Evolutionary conservation across 495 filamentous ascomycete species (phyloP), one percentile per base, ranked within the genome.

Genomic region (Penicillium steckii): DNA sequence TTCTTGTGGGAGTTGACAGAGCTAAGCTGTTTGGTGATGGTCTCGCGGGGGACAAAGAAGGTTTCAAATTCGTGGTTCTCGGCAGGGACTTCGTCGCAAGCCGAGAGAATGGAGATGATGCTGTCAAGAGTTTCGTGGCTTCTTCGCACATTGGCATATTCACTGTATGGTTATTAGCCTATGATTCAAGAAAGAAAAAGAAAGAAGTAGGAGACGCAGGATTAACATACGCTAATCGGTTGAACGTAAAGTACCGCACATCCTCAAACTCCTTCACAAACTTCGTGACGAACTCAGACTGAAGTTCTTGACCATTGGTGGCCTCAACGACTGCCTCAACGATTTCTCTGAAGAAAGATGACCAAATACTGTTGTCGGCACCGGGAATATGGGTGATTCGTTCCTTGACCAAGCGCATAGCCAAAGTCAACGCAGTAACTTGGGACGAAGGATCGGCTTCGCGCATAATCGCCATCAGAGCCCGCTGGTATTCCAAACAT

Each of bases 241-340:
- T 67, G 59, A 95, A 89, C 7, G 89, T 89, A 60, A 88, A 87
- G 64, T 84, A 96, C 51, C 91, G 72, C 50, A 97, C 77, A 72
- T 98, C 94, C 49, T 95, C 88, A 64, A 85, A 92, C 53, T 82
- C 72, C 52, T 87, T 84, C 30, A 93, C 66, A 58, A 85, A 97
- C 48, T 89, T 88, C 43, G 87, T 77, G 19, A 85, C 72, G 56
- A 92, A 96, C 46, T 89, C 86, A 23, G 83, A 67, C 41, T 81
- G 84, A 41, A 86, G 64, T 27, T 78, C 72, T 9, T 85, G 77
- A 7, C 75, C 75, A 13, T 80, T 65, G 8, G 72, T 73, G 1
- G 77, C 74, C 19, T 80, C 71, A n/a, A 96, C 50, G 21, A 96
- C 53, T 0, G 71, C 76, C 41, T 72, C 71, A 8, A 96, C 69